Base-by-base conservation (phyloP, 257 asterid species). In the Penstemon newberryi region DNA sequence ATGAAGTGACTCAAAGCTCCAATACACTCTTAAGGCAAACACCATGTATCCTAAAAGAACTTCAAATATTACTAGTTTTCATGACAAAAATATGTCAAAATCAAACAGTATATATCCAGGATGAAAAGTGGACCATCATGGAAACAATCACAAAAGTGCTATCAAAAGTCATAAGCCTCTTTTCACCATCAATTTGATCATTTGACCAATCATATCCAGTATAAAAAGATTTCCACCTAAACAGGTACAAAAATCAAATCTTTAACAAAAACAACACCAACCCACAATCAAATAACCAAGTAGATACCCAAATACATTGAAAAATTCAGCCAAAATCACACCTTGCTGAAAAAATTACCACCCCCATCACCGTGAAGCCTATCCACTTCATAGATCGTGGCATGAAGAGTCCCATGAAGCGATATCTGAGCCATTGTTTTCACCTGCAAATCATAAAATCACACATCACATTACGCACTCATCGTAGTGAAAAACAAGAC, bases 351-450 rank as follows among this genome's bases (percentile, higher is more conserved):
- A 47, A 59, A 59, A 59, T 59, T 59, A 39, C 65, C 50, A 39
- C 72, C 80, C 53, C 65, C 65, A 40, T 7, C 40, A 6, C 25
- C 40, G 6, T 39, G 43, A 11, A 59, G n/a, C 65, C 43, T 59
- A 59, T 59, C 88, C 79, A 83, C 85, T 72, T 83, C 85, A 56
- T 77, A 83, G 81, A 83, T 80, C 80, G 83, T 80, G 74, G 43
- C 88, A 70, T 83, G 88, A 52, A 83, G 83, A 71, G 87, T 79
- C 10, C 87, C 87, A 54, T 82, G 87, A 70, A 83, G 87, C 78
- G 75, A 80, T 73, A 77, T 77, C 81, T 77, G 85, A 15, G 85
- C 85, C 87, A 83, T 83, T 69, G 68, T 38, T 71, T 42, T 77
- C 77, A 79, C 80, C 84, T 79, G 43, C 2, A 38, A 25, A 25